These are phyloP conservation scores for Russula sp. DNA, from an alignment of 768 basidiomycete genomes.

Conservation along the genomic window DNA sequence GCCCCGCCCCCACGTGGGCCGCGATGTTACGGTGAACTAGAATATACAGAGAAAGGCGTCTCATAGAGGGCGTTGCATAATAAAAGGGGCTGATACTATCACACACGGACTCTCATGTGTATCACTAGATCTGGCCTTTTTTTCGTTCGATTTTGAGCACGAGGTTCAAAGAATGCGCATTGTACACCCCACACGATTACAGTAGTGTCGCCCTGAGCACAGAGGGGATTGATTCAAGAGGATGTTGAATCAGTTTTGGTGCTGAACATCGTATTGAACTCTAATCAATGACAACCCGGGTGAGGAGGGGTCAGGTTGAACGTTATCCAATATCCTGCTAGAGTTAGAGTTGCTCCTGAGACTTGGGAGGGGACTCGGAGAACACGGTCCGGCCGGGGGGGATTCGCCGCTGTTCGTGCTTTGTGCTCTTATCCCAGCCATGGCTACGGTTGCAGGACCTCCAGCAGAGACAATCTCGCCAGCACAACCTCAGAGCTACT, in stretches of 20 bases:
- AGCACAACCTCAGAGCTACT: background rate
- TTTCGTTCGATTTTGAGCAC: background rate
- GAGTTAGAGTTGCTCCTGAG: too few species aligned
- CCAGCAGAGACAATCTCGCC: background rate
- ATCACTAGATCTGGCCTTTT: constrained; percentile 73
- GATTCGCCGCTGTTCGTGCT: too few species aligned
- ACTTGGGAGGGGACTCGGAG: too few species aligned
- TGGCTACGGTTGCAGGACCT: background rate
- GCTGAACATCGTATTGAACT: too few species aligned
- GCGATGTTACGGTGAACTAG: constrained; percentile 59
- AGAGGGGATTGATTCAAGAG: too few species aligned
- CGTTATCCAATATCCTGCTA: too few species aligned
- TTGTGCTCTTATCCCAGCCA: background rate
- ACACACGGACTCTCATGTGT: constrained; percentile 49
- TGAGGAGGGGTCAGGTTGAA: too few species aligned
- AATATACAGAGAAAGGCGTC: constrained; percentile 68
- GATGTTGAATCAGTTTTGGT: too few species aligned
- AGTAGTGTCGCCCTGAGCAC: too few species aligned
- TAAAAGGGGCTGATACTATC: background rate
- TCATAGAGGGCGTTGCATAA: constrained; percentile 50
- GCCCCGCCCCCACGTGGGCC: constrained; percentile 46
- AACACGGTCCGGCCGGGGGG: too few species aligned
- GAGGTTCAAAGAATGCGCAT: background rate
- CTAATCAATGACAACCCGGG: too few species aligned
- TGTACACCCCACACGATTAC: too few species aligned